These are phyloP conservation scores for Coccinonectria pachysandricola DNA, from an alignment of 2,329 filamentous ascomycete species.

Conservation along the genomic window DNA sequence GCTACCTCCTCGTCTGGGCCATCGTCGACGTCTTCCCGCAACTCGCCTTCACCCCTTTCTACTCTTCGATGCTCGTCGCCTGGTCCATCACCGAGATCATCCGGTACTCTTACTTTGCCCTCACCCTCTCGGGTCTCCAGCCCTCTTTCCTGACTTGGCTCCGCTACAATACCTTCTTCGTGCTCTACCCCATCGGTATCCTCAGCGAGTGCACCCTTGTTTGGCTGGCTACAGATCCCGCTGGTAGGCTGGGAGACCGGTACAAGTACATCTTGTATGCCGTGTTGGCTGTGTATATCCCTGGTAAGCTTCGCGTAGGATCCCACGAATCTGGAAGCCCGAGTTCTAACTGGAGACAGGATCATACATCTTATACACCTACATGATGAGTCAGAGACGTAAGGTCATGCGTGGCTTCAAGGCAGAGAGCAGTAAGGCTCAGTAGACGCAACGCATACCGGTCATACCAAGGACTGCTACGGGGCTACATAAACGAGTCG, in stretches of 20 bases:
- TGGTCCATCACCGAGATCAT: constrained; percentile 91
- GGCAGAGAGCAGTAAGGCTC: constrained; percentile 32
- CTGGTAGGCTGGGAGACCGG: constrained; percentile 33
- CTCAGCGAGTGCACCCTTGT: constrained; percentile 77
- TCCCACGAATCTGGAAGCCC: too few relatives aligned
- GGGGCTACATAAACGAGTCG: neutral
- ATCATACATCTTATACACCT: constrained; percentile 75
- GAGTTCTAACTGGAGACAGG: constrained; percentile 30
- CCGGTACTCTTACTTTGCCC: constrained; percentile 83
- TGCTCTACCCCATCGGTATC: constrained; percentile 90
- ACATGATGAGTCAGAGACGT: constrained; percentile 86
- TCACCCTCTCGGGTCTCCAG: constrained; percentile 53
- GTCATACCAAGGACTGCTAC: neutral
- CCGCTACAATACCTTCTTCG: constrained; percentile 84
- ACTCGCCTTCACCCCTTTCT: constrained; percentile 50
- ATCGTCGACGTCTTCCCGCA: constrained; percentile 65
- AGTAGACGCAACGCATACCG: too few relatives aligned
- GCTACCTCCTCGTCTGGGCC: constrained; percentile 82
- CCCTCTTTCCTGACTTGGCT: constrained; percentile 65
- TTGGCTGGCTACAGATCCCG: constrained; percentile 55
- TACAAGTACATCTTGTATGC: constrained; percentile 50
- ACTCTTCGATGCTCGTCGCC: constrained; percentile 70
- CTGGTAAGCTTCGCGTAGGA: constrained; percentile 63
- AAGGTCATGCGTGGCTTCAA: constrained; percentile 63
- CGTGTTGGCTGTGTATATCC: constrained; percentile 67